Conservation (phyloP, 495 filamentous ascomycete genomes). For the Aspergillus asperescens region DNA sequence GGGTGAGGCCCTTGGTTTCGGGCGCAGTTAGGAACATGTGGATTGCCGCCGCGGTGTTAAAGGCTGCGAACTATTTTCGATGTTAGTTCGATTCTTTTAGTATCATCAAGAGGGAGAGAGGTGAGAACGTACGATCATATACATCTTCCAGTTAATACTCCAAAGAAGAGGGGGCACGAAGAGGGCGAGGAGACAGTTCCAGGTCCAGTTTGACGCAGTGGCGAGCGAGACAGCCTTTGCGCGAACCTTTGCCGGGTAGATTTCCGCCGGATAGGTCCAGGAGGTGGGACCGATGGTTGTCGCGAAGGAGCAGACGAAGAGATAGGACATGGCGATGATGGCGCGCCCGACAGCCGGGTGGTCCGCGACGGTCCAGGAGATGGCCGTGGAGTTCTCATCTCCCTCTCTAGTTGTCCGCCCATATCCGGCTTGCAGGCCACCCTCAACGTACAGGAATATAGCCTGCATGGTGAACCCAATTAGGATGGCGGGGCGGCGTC, state of each 20-base stretch:
- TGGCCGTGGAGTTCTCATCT: constrained; percentile 31
- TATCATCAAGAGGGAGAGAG: no score
- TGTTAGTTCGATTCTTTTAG: background rate
- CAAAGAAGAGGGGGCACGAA: constrained; percentile 18
- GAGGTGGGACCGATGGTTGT: constrained; percentile 37
- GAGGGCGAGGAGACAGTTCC: constrained; percentile 37
- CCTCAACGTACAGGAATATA: constrained; percentile 47
- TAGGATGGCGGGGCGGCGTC: constrained; percentile 49
- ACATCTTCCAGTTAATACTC: constrained; percentile 23
- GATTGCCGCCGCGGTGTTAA: constrained; percentile 17
- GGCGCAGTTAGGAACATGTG: constrained; percentile 55
- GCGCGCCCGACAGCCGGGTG: constrained; percentile 37
- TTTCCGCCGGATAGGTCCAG: constrained; percentile 64
- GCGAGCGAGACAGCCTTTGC: constrained; percentile 62
- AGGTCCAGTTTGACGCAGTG: constrained; percentile 60
- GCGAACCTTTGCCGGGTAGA: constrained; percentile 61
- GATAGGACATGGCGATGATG: constrained; percentile 58
- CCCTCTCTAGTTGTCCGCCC: constrained; percentile 44
- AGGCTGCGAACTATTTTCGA: constrained; percentile 16
- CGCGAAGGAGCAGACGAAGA: constrained; percentile 60
- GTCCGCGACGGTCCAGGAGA: constrained; percentile 57
- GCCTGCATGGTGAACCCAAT: constrained; percentile 48
- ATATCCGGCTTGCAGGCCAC: constrained; percentile 56
- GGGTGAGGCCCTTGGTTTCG: constrained; percentile 49
- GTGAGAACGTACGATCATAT: constrained; percentile 17